These are phyloP conservation scores for Mitragyna speciosa DNA, from an alignment of 257 asterid species.

Conservation along the genomic window DNA sequence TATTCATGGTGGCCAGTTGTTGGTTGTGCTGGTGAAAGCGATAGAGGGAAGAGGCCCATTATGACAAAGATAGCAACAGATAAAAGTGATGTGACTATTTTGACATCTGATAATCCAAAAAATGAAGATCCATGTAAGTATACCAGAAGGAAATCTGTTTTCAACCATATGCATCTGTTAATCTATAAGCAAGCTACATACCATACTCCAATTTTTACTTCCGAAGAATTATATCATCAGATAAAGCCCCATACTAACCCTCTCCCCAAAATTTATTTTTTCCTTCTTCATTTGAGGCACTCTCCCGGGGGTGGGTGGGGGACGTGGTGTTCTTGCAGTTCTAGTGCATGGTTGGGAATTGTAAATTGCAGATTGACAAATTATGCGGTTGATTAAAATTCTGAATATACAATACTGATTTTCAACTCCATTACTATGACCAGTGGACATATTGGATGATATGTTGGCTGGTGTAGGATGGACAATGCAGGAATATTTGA, in stretches of 20 bases:
- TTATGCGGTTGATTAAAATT: neutral
- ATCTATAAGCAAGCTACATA: too few relatives aligned
- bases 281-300: neutral
- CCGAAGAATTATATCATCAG: neutral
- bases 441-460: constrained; percentile 95
- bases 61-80: constrained; percentile 93
- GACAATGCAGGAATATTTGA: constrained; percentile 96
- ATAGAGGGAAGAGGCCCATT: constrained; percentile 90
- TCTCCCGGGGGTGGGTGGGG: neutral
- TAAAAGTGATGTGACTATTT: constrained; percentile 79
- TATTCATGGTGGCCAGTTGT: constrained; percentile 50
- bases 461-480: constrained; percentile 93
- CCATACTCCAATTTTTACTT: neutral
- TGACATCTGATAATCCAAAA: constrained; percentile 89
- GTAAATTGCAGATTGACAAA: neutral
- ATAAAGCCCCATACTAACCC: neutral
- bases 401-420: constrained; percentile 3
- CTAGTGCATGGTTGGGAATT: neutral
- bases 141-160: neutral
- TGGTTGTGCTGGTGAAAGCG: constrained; percentile 82
- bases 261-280: too few relatives aligned
- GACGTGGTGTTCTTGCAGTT: neutral
- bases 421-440: constrained; percentile 14
- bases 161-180: neutral
- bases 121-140: constrained; percentile 91